Conservation (phyloP, 768 basidiomycete genomes). For the Mycena galericulata region DNA sequence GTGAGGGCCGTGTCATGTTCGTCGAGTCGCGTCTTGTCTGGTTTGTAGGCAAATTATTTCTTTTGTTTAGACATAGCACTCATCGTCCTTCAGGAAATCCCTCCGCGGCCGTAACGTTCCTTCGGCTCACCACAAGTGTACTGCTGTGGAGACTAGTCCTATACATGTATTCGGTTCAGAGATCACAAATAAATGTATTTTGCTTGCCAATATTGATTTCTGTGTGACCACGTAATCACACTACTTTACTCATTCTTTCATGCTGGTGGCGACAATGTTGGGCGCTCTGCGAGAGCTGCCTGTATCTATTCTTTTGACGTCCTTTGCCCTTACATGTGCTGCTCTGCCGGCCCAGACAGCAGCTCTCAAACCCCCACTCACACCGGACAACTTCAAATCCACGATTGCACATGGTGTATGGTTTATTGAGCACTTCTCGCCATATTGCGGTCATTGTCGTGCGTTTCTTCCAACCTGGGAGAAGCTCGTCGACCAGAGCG, state of each 20-base stretch:
- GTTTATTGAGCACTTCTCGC: slow-evolving; percentile 92
- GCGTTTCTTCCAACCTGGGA: slow-evolving; percentile 88
- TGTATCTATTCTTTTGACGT: slow-evolving; percentile 30
- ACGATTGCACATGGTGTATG: slow-evolving; percentile 70
- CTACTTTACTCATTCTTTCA: not conserved
- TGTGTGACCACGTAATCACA: no score
- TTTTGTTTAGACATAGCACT: no score
- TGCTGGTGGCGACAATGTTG: slow-evolving; percentile 15
- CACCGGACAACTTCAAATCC: slow-evolving; percentile 68
- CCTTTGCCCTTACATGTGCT: slow-evolving; percentile 30
- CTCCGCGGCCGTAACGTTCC: no score
- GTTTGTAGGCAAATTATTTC: no score
- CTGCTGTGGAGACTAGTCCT: no score
- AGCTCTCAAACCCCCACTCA: slow-evolving; percentile 51
- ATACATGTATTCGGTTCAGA: no score
- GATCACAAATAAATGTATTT: no score
- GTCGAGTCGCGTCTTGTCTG: no score
- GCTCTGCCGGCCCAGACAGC: slow-evolving; percentile 36
- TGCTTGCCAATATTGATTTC: no score
- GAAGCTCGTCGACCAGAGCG: slow-evolving; percentile 65
- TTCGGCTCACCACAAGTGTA: no score
- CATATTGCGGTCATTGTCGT: slow-evolving; percentile 85
- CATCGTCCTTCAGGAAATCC: no score
- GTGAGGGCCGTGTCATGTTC: no score
- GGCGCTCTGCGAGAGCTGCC: slow-evolving; percentile 32